phyloP scores from a whole-genome alignment of 352 stramenopile genomes.

The Pythium monospermum region DNA sequence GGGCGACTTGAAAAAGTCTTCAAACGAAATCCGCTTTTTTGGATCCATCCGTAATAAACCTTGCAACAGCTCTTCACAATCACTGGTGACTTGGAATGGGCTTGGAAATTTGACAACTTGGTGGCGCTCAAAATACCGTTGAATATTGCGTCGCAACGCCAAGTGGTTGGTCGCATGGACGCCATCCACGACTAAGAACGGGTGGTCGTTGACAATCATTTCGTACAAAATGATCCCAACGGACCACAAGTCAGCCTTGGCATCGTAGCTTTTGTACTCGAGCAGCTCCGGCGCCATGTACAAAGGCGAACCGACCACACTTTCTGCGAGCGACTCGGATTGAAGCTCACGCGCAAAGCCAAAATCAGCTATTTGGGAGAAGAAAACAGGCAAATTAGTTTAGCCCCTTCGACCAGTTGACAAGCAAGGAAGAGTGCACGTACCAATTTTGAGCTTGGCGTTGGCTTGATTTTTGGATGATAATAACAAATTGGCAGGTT shows the following conservation, averaged over 20 bases:
- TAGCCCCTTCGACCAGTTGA: too few relatives aligned
- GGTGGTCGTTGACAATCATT: slow-evolving; percentile 91
- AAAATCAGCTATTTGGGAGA: too few relatives aligned
- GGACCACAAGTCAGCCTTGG: slow-evolving; percentile 95
- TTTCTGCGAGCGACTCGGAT: slow-evolving; percentile 91
- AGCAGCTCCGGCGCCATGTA: slow-evolving; percentile 99
- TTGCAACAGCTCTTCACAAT: slow-evolving; percentile 75
- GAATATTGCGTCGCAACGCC: slow-evolving; percentile 92
- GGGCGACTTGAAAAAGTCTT: slow-evolving; percentile 84
- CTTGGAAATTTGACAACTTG: slow-evolving; percentile 85
- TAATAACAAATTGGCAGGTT: slow-evolving; percentile 96
- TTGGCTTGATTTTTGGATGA: slow-evolving; percentile 47
- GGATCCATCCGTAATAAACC: slow-evolving; percentile 86
- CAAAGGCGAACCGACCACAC: slow-evolving; percentile 92
- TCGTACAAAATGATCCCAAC: slow-evolving; percentile 95
- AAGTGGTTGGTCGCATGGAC: slow-evolving; percentile 95
- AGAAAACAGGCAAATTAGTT: too few relatives aligned
- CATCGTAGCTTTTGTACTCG: slow-evolving; percentile 92
- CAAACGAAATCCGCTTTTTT: slow-evolving; percentile 83
- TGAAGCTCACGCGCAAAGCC: slow-evolving; percentile 94
- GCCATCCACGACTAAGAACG: too few relatives aligned
- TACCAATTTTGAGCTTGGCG: slow-evolving; percentile 63
- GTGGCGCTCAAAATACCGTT: slow-evolving; percentile 85
- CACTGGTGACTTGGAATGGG: slow-evolving; percentile 69
- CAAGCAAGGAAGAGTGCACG: too few relatives aligned